A percentile compares a stretch with the other conserved stretches of the same genome.
Evolutionary conservation across 2,329 filamentous ascomycete genomes (phyloP).

Genomic region (Fusarium piperis): DNA sequence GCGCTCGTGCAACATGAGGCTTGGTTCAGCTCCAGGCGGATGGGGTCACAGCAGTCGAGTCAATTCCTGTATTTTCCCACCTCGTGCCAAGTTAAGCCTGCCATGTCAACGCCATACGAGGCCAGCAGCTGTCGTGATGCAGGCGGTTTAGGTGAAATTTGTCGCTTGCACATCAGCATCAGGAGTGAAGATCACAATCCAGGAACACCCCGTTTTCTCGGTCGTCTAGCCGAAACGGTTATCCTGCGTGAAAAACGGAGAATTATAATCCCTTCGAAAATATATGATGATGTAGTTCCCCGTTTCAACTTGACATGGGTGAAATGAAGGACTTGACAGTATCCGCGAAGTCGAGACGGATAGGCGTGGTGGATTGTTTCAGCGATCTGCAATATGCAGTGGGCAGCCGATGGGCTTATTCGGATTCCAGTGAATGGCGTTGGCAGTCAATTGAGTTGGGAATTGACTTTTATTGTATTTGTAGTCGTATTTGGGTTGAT

Average conservation of each 20-base stretch:
- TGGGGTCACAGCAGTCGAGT: constrained; percentile 7
- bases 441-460: background rate
- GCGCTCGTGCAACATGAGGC: background rate
- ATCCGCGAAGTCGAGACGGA: background rate
- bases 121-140: constrained; percentile 12
- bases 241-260: background rate
- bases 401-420: background rate
- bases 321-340: constrained; percentile 6
- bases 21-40: background rate
- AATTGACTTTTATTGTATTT: background rate
- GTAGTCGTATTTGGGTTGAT: background rate
- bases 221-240: background rate
- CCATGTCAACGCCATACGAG: constrained; percentile 15
- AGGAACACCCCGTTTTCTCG: background rate
- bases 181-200: constrained; percentile 30
- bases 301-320: background rate
- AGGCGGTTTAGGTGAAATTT: constrained; percentile 18
- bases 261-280: background rate
- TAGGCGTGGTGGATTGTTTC: background rate
- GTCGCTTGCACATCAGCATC: constrained; percentile 11
- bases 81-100: background rate
- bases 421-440: background rate
- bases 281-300: background rate
- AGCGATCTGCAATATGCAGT: background rate
- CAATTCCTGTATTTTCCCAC: background rate